Base-by-base conservation (phyloP, 2,329 filamentous ascomycete species). In the Leptographium procerum region DNA sequence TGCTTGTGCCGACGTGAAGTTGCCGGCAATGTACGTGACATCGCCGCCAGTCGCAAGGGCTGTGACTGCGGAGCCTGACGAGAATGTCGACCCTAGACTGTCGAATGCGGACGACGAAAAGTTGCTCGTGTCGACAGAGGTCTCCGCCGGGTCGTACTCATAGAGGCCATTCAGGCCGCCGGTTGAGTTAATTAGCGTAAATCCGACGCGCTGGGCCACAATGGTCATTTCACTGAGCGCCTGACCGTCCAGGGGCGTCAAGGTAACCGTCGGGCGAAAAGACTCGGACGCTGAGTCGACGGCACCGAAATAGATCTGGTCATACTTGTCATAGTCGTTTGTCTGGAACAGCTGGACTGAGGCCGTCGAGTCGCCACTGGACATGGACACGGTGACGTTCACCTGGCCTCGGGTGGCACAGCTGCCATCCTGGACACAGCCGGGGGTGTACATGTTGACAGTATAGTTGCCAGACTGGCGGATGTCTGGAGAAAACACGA, bases 271-370 rank as follows among this genome's bases (percentile, higher is more conserved):
- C 16, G 92, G 90, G 48, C 85, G 85, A 76, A 96, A 96, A 24
- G 80, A 81, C 62, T 75, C 76, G 11, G 82, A 86, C 57, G 81
- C 84, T 57, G 85, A 85, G 68, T 97, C 90, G 57, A 99, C 84
- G 64, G 84, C 84, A 52, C 91, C 94, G 64, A 86, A 87, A 72
- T 91, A 96, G 60, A 99, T 85, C 64, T 89, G 85, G 68, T 99
- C 94, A 68, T 95, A 97, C 72, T 99, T 99, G 76, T 97, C 92
- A 70, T 86, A 95, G 69, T 95, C 82, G 73, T 99, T 99, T 22
- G 91, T 96, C 71, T 99, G 94, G 69, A 82, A 95, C 9, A 96
- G 74, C 48, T 61, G 60, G 11, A 62, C 56, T 0, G 81, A 79
- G 1, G 78, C 82, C 31, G 82, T 78, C 59, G 85, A 77, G 6